These are phyloP conservation scores for Kondoa subrosea DNA, from an alignment of 768 basidiomycete species.

Conservation along the genomic window DNA sequence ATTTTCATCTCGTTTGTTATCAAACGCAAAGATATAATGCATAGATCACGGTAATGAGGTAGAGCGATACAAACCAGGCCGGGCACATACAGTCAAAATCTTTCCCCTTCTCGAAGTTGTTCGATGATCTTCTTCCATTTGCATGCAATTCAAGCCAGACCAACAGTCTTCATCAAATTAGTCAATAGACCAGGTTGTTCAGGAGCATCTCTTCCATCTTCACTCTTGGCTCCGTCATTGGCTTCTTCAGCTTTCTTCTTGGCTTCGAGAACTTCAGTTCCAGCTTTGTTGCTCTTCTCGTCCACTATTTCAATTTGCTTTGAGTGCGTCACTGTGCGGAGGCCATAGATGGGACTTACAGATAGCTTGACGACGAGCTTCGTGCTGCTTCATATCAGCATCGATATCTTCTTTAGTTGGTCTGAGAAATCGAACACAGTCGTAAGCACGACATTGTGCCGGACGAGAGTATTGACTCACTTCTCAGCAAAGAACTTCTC, in stretches of 20 bases:
- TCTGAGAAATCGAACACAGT: slow-evolving; percentile 2
- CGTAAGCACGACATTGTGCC: background rate
- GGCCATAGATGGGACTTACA: background rate
- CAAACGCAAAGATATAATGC: too few relatives aligned
- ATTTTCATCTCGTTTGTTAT: too few relatives aligned
- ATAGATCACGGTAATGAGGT: too few relatives aligned
- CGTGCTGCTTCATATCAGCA: slow-evolving; percentile 3
- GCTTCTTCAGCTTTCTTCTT: slow-evolving; percentile 8
- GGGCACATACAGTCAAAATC: too few relatives aligned
- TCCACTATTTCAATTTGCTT: background rate
- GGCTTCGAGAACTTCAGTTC: background rate
- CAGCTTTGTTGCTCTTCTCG: background rate
- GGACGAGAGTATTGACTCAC: background rate
- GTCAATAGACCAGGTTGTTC: background rate
- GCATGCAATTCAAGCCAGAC: background rate
- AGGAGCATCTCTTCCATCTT: background rate
- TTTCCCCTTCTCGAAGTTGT: too few relatives aligned
- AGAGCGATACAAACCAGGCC: too few relatives aligned
- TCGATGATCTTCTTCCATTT: too few relatives aligned
- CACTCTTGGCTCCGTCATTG: background rate
- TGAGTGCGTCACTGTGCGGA: background rate
- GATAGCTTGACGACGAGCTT: background rate
- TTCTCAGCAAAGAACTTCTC: background rate
- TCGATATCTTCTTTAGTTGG: slow-evolving; percentile 5
- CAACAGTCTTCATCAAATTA: slow-evolving; percentile 1